Evolutionary conservation across 1,139 yeast species (phyloP), one percentile per base, ranked within the genome.

Genomic region (Candida freyschussii): DNA sequence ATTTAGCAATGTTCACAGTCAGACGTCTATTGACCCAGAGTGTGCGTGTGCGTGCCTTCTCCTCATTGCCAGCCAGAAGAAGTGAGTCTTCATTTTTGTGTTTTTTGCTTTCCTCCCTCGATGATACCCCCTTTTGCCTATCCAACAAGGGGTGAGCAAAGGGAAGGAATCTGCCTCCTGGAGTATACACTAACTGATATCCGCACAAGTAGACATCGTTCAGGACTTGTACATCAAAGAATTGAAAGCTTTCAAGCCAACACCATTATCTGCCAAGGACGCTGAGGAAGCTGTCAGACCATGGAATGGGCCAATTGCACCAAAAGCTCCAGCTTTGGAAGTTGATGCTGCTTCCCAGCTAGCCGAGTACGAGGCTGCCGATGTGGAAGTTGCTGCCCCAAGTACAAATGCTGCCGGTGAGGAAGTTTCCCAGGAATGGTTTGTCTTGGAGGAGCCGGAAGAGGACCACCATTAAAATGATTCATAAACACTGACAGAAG

Each of bases 171-270:
- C n/a, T n/a, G n/a, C n/a, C n/a, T n/a, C n/a, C n/a, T n/a, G n/a
- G n/a, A n/a, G n/a, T n/a, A n/a, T n/a, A n/a, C n/a, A n/a, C n/a
- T n/a, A n/a, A n/a, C n/a, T n/a, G n/a, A n/a, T n/a, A n/a, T n/a
- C n/a, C n/a, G n/a, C n/a, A n/a, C n/a, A 7, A 17, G 14, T 20
- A 35, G 37, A 39, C 43, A 72, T 83, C 59, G 66, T 89, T 56
- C 76, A 86, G 61, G 96, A 89, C 49, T 74, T 89, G 51, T 91
- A 89, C 69, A 67, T 89, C 57, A 80, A 74, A 63, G 94, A 86
- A 64, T 71, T 91, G 65, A 84, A 80, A 69, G 77, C 78, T 41
- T 86, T 82, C 77, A 85, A 87, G 72, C 89, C 95, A 58, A 73
- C 80, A 44, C 78, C 89, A 44, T 58, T 79, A 44, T 65, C 85